Conservation (phyloP, 2,329 filamentous ascomycete species). For the Aspergillus latus region DNA sequence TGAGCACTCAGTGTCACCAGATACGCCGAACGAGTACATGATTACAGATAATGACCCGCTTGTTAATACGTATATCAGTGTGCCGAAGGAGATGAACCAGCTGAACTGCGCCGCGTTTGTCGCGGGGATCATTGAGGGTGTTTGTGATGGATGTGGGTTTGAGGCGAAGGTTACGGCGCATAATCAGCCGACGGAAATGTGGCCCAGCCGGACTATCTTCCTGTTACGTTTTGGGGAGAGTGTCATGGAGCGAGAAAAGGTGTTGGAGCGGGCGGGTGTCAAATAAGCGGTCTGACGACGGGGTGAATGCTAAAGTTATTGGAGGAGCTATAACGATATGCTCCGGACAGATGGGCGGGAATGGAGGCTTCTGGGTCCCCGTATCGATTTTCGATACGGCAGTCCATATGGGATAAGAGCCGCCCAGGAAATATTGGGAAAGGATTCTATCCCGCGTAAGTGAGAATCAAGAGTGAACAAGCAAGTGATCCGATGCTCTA, state of each 20-base stretch:
- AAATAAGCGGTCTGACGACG: slow-evolving; percentile 33
- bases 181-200: slow-evolving; percentile 73
- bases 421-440: no score
- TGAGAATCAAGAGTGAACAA: no score
- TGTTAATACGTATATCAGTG: slow-evolving; percentile 89
- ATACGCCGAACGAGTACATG: slow-evolving; percentile 95
- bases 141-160: slow-evolving; percentile 91
- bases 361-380: no score
- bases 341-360: no score
- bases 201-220: slow-evolving; percentile 95
- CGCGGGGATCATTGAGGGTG: slow-evolving; percentile 90
- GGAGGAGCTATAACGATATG: no score
- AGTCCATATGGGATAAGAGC: no score
- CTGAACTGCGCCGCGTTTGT: slow-evolving; percentile 96
- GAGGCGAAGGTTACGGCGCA: slow-evolving; percentile 88
- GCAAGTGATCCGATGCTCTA: no score
- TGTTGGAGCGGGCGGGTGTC: slow-evolving; percentile 63
- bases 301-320: neutral
- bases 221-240: slow-evolving; percentile 88
- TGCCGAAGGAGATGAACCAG: slow-evolving; percentile 93
- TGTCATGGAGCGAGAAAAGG: slow-evolving; percentile 87
- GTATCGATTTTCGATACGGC: no score
- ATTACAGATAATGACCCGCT: slow-evolving; percentile 97
- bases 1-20: slow-evolving; percentile 79
- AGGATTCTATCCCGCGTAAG: no score